A percentile compares a stretch with the other conserved stretches of the same genome.
These are phyloP conservation scores for Musa balbisiana DNA, from an alignment of 202 grass and related monocot genomes.

Conservation along the genomic window DNA sequence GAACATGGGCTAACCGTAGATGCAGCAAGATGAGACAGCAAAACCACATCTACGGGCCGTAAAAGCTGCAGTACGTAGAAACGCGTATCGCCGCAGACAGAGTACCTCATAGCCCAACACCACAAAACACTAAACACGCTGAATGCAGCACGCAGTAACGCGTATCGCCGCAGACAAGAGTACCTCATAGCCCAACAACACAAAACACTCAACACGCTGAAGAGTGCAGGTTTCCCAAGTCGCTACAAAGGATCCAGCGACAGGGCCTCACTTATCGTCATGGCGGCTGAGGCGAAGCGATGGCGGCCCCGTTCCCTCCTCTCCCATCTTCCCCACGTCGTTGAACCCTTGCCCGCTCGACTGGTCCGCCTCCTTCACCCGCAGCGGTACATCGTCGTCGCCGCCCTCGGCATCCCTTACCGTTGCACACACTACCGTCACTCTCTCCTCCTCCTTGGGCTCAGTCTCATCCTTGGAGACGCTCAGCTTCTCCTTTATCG, in stretches of 20 bases:
- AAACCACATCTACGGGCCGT: no score
- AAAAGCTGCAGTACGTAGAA: no score
- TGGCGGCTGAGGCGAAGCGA: neutral
- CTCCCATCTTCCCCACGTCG: slow-evolving; percentile 45
- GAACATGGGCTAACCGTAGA: no score
- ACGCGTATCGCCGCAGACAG: no score
- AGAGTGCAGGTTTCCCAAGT: no score
- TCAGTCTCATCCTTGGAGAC: slow-evolving; percentile 31
- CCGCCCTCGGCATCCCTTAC: slow-evolving; percentile 2
- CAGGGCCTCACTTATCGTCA: neutral
- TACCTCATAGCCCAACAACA: no score
- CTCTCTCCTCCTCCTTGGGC: slow-evolving; percentile 8
- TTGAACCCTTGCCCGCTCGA: slow-evolving; percentile 55
- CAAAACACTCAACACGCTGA: neutral
- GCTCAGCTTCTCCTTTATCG: slow-evolving; percentile 72
- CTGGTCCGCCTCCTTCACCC: slow-evolving; percentile 56
- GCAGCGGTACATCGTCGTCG: slow-evolving; percentile 36
- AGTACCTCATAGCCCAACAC: no score
- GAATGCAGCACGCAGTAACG: no score
- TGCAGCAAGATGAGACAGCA: no score
- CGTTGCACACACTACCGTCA: slow-evolving; percentile 17
- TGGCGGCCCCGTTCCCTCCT: slow-evolving; percentile 13
- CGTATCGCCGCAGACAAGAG: no score
- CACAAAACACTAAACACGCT: no score
- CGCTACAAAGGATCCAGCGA: neutral